Evolutionary conservation across 495 filamentous ascomycete genomes (phyloP).

Genomic region (Thermochaetoides thermophila): DNA sequence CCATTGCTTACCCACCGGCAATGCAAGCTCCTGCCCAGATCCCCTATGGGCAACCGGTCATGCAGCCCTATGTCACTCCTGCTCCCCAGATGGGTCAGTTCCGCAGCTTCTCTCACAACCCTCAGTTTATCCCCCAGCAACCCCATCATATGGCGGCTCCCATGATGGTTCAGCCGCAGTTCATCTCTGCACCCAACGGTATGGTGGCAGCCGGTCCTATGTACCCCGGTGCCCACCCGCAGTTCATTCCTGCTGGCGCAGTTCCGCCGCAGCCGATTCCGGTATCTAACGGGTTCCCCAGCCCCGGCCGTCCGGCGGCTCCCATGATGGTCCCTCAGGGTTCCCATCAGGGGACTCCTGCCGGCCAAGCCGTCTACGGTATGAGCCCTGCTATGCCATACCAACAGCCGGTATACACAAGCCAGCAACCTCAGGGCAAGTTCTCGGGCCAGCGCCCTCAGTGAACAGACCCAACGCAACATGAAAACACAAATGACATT

Average conservation of each 20-base stretch:
- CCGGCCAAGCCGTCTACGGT: conserved; percentile 47
- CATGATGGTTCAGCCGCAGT: conserved; percentile 71
- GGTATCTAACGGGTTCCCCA: conserved; percentile 64
- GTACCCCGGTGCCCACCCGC: conserved; percentile 43
- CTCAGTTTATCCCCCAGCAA: conserved; percentile 53
- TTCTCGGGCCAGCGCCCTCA: conserved; percentile 24
- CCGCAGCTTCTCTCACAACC: conserved; percentile 40
- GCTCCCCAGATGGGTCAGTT: conserved; percentile 40
- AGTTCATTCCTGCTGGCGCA: conserved; percentile 47
- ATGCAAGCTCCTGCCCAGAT: conserved; percentile 56
- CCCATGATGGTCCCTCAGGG: conserved; percentile 65
- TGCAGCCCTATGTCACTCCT: conserved; percentile 54
- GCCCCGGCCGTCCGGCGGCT: conserved; percentile 58
- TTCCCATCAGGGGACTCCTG: conserved; percentile 62
- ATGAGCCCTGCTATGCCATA: conserved; percentile 54
- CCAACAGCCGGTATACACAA: conserved; percentile 48
- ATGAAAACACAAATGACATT: no score
- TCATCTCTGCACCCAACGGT: conserved; percentile 33
- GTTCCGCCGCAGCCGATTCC: conserved; percentile 47
- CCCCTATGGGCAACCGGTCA: conserved; percentile 56
- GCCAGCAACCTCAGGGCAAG: conserved; percentile 56
- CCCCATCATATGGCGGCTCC: conserved; percentile 47
- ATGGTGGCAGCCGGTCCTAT: conserved; percentile 51
- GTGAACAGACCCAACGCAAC: conserved; percentile 10
- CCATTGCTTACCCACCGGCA: conserved; percentile 55